Evolutionary conservation across 2,329 filamentous ascomycete species (phyloP).

Genomic region (Colletotrichum viniferum): DNA sequence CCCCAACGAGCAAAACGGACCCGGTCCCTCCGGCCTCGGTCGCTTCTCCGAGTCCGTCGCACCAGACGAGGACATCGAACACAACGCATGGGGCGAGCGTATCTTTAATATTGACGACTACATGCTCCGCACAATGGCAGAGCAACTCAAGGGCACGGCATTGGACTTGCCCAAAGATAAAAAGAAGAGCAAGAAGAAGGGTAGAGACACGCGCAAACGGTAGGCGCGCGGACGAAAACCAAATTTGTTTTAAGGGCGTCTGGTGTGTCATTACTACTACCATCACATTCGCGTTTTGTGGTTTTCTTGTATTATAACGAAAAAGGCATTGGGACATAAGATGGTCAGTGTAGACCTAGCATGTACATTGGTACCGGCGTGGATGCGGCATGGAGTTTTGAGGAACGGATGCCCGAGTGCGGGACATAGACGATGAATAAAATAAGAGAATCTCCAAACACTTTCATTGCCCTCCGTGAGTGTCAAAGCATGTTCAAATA

Average conservation of each 20-base stretch:
- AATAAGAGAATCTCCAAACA: background rate
- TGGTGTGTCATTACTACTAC: background rate
- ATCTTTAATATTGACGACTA: slow-evolving; percentile 75
- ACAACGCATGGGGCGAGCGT: slow-evolving; percentile 62
- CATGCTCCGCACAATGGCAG: slow-evolving; percentile 73
- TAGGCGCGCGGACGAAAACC: slow-evolving; percentile 23
- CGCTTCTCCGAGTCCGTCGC: slow-evolving; percentile 38
- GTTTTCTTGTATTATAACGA: slow-evolving; percentile 1
- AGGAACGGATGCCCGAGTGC: background rate
- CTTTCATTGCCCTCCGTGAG: no score
- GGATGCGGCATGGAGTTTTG: slow-evolving; percentile 10
- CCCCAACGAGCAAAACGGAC: slow-evolving; percentile 32
- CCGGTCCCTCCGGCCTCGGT: slow-evolving; percentile 39
- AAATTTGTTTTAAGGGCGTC: background rate
- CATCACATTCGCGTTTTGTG: background rate
- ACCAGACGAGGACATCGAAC: slow-evolving; percentile 49
- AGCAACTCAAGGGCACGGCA: slow-evolving; percentile 60
- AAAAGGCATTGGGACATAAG: background rate
- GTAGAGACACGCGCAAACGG: slow-evolving; percentile 61
- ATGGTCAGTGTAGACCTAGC: slow-evolving; percentile 8
- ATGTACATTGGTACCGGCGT: slow-evolving; percentile 6
- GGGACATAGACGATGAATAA: background rate
- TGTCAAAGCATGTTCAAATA: no score
- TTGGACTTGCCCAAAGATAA: slow-evolving; percentile 69
- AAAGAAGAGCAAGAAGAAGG: slow-evolving; percentile 65